Base-by-base conservation (phyloP, 768 basidiomycete genomes). In the Kockovaella imperatae region DNA sequence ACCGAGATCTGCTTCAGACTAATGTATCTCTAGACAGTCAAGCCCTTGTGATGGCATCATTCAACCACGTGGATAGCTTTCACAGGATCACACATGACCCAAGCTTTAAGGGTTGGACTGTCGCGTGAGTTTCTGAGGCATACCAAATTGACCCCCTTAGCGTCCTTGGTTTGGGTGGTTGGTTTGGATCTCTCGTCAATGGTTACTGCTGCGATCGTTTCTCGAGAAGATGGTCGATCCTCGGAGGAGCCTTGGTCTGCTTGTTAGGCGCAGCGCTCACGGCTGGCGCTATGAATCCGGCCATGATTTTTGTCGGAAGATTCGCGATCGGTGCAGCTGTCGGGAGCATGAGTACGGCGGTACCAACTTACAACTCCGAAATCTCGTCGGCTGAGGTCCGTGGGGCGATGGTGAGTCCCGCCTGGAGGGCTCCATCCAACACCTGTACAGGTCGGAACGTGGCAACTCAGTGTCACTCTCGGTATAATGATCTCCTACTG, bases 1-100 rank as follows among this genome's bases (percentile, higher is more conserved):
- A n/a, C n/a, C n/a, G n/a, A n/a, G n/a, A n/a, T n/a, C n/a, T n/a
- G n/a, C n/a, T n/a, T n/a, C n/a, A n/a, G n/a, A n/a, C n/a, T n/a
- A n/a, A n/a, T n/a, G n/a, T n/a, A n/a, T n/a, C n/a, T n/a, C 23
- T 25, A 49, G 47, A 49, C 47, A 28, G 40, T 28, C 47, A 49
- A 25, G 6, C 10, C n/a, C 26, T 45, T 7, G 46, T 35, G 15
- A 47, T 47, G 46, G 40, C 46, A 26, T 39, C 46, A 10, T 47
- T 47, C 25, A 43, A 20, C 18, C 11, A 13, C 14, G 35, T 42
- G 15, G 35, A 11, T 8, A 10, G 13, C 5, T 47, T 47, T 25
- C 10, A 13, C 23, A 8, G 25, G n/a, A 41, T 47, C 46, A 26
- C 18, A 21, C 42, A 18, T 10, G 47, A 45, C 23, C n/a, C 43